Evolutionary conservation across 2,329 filamentous ascomycete species (phyloP).

Genomic region (Rhynchosporium graminicola): DNA sequence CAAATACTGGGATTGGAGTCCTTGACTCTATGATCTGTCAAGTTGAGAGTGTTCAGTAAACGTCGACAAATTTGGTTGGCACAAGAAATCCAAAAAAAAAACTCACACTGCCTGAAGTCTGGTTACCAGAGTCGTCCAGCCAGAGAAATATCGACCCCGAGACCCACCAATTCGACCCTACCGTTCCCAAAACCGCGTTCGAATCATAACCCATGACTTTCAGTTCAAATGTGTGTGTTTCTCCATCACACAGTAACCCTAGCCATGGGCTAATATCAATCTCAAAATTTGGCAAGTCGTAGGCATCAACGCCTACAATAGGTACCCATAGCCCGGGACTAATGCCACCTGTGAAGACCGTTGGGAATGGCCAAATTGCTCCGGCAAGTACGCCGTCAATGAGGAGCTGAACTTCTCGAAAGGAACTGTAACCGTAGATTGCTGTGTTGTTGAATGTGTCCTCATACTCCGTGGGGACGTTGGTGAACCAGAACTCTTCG

Average conservation of each 20-base stretch:
- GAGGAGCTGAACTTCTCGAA: conserved; percentile 71
- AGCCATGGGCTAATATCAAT: conserved; percentile 78
- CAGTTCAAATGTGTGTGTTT: conserved; percentile 64
- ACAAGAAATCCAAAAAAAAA: neutral
- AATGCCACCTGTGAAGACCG: conserved; percentile 77
- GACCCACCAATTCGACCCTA: conserved; percentile 69
- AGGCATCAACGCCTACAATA: conserved; percentile 72
- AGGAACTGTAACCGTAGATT: conserved; percentile 67
- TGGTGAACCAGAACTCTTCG: conserved; percentile 86
- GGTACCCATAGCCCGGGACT: conserved; percentile 74
- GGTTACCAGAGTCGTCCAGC: conserved; percentile 37
- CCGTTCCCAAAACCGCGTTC: conserved; percentile 47
- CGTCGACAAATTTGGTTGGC: neutral
- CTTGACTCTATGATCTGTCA: conserved; percentile 19
- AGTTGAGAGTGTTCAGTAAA: neutral
- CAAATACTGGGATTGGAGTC: conserved; percentile 17
- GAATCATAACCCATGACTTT: conserved; percentile 64
- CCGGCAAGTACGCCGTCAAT: conserved; percentile 72
- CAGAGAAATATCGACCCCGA: conserved; percentile 76
- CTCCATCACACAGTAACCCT: conserved; percentile 63
- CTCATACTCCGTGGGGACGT: conserved; percentile 63
- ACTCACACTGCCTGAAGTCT: conserved; percentile 24
- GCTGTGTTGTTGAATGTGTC: conserved; percentile 56
- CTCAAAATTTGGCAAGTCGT: conserved; percentile 74
- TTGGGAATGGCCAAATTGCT: conserved; percentile 74